phyloP scores from a whole-genome alignment of 2,329 filamentous ascomycete species.

The Rhynchosporium graminicola region DNA sequence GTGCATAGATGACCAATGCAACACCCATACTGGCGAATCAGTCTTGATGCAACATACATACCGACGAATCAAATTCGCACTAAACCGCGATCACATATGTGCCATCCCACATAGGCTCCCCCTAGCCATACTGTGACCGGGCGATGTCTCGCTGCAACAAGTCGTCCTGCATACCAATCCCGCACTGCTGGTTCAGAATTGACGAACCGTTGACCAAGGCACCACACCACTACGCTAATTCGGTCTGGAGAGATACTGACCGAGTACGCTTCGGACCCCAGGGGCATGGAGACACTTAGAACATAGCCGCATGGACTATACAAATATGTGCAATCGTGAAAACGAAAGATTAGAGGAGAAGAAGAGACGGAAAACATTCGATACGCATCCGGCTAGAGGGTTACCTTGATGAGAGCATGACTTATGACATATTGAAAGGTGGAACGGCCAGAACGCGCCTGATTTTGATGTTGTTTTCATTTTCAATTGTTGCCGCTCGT shows the following conservation, averaged over 20 bases:
- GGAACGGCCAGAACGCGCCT: no score
- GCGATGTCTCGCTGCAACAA: neutral
- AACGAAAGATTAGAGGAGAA: neutral
- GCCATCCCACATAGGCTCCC: no score
- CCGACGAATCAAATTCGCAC: neutral
- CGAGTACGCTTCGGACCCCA: neutral
- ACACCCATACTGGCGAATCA: conserved; percentile 1
- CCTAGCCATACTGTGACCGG: neutral
- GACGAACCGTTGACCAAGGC: conserved; percentile 1
- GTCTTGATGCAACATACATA: neutral
- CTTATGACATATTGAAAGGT: no score
- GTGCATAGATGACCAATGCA: neutral
- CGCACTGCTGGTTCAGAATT: neutral
- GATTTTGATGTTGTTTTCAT: no score
- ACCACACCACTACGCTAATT: conserved; percentile 1
- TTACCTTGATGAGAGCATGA: no score
- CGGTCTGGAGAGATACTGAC: conserved; percentile 5
- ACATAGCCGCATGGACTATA: no score
- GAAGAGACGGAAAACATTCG: neutral
- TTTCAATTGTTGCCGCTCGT: no score
- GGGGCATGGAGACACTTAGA: neutral
- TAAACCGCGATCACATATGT: no score
- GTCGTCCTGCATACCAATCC: neutral
- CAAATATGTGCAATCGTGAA: no score
- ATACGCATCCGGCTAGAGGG: no score